Conservation (phyloP, 2,329 filamentous ascomycete genomes). For the Ampelomyces quisqualis region DNA sequence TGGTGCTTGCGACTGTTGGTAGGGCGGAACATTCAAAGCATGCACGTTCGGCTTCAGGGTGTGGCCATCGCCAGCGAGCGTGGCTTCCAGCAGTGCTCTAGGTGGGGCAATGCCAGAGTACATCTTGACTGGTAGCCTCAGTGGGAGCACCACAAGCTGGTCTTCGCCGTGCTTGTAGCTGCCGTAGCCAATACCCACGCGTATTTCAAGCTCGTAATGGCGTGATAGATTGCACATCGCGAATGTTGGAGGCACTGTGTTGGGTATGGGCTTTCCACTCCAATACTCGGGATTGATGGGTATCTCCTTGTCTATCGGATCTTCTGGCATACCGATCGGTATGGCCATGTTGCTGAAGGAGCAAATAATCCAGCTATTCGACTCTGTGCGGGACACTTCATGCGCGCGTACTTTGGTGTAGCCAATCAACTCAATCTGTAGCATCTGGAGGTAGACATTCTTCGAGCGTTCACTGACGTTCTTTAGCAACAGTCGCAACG, state of each 20-base stretch:
- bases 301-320: constrained; percentile 65
- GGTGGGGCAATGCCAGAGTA: constrained; percentile 88
- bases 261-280: constrained; percentile 71
- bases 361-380: constrained; percentile 72
- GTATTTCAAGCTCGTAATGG: constrained; percentile 79
- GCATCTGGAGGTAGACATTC: constrained; percentile 70
- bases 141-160: constrained; percentile 76
- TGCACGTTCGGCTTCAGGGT: constrained; percentile 10
- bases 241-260: constrained; percentile 84
- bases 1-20: constrained; percentile 16
- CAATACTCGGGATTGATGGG: constrained; percentile 71
- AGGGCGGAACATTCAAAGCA: constrained; percentile 17
- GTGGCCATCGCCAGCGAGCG: constrained; percentile 41
- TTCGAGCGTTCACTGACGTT: constrained; percentile 71
- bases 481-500: constrained; percentile 75
- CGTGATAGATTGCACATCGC: constrained; percentile 83
- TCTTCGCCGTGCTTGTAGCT: constrained; percentile 57
- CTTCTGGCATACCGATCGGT: constrained; percentile 62
- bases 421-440: constrained; percentile 80
- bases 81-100: constrained; percentile 69
- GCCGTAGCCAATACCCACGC: constrained; percentile 75
- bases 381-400: constrained; percentile 69
- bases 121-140: constrained; percentile 76
- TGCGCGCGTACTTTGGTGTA: constrained; percentile 79
- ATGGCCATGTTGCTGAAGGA: constrained; percentile 71